phyloP scores from a whole-genome alignment of 2,329 filamentous ascomycete genomes.

The Amylocarpus encephaloides region DNA sequence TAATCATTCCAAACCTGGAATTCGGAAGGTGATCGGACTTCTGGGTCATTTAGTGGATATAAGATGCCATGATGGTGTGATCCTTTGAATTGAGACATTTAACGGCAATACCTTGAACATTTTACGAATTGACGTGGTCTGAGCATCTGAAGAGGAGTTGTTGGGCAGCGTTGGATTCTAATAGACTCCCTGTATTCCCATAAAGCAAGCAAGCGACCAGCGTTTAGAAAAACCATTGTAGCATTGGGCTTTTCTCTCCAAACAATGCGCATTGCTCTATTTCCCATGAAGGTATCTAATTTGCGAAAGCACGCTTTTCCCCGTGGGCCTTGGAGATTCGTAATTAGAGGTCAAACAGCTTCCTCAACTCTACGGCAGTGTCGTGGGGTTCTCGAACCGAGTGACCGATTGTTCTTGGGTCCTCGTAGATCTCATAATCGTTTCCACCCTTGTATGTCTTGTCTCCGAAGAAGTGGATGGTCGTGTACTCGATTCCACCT shows the following conservation, averaged over 20 bases:
- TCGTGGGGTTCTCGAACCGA: constrained; percentile 75
- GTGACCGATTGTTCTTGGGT: constrained; percentile 78
- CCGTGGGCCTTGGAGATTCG: too few relatives aligned
- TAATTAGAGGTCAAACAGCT: constrained; percentile 63
- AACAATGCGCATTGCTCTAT: too few relatives aligned
- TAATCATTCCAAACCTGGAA: constrained; percentile 84
- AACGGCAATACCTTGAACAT: background rate
- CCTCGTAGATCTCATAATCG: constrained; percentile 88
- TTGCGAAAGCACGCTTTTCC: too few relatives aligned
- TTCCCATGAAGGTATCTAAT: too few relatives aligned
- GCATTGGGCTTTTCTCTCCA: too few relatives aligned
- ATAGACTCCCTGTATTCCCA: background rate
- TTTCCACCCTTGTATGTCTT: constrained; percentile 90
- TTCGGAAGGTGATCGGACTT: constrained; percentile 49
- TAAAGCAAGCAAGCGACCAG: too few relatives aligned
- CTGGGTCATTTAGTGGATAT: background rate
- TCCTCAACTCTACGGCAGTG: constrained; percentile 71
- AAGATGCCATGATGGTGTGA: background rate
- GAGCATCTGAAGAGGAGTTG: background rate
- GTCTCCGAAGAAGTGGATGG: constrained; percentile 96
- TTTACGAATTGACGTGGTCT: background rate
- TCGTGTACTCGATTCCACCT: constrained; percentile 71
- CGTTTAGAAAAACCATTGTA: background rate
- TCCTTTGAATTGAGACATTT: background rate
- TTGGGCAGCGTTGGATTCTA: background rate